Evolutionary conservation across 2,329 filamentous ascomycete species (phyloP), one percentile per base, ranked within the genome.

Genomic region (Paracoccidioides brasiliensis): DNA sequence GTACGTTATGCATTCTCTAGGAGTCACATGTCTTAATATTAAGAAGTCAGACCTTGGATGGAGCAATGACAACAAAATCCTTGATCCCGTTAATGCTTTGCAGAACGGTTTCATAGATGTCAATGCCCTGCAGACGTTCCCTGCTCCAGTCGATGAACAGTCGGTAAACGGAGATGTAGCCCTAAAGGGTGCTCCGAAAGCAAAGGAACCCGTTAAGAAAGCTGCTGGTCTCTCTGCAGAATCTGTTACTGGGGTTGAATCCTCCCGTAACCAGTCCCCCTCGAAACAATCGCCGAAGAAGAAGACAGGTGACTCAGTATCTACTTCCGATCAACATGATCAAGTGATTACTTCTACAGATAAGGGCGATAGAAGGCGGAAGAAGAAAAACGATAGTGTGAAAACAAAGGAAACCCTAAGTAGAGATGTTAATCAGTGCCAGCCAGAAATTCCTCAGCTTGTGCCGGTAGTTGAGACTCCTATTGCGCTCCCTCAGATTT

Each of bases 1-100:
- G 8, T 98, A 98, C 68, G 86, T 89, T 37, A 95, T 96, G 85
- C 91, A 98, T 70, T 96, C 93, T 9, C 94, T 90, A 73, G 93
- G 93, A 58, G 90, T 97, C n/a, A 90, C 90, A 15, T 91, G 88
- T 64, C 70, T 97, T 54, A 84, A 83, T 60, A 83, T 98, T 68
- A 91, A 86, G 69, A 88, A 91, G 67, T 82, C 84, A 53, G 91
- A 97, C 70, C 77, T 98, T 51, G 93, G 94, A 35, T 97, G 90
- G 90, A 86, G 85, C 63, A 81, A 83, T 63, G 88, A 96, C 59
- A 91, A 90, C 72, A 95, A 94, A 75, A 87, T 95, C 54, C 76
- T 95, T 42, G 76, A 84, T 54, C 79, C 86, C 0, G 81, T 93
- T 42, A 84, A 95, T 69, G 90, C 88, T 2, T 78, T 88, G 46